A percentile compares a stretch with the other conserved stretches of the same genome.
phyloP scores from a whole-genome alignment of 768 basidiomycete genomes.

The Agrocybe praecox region DNA sequence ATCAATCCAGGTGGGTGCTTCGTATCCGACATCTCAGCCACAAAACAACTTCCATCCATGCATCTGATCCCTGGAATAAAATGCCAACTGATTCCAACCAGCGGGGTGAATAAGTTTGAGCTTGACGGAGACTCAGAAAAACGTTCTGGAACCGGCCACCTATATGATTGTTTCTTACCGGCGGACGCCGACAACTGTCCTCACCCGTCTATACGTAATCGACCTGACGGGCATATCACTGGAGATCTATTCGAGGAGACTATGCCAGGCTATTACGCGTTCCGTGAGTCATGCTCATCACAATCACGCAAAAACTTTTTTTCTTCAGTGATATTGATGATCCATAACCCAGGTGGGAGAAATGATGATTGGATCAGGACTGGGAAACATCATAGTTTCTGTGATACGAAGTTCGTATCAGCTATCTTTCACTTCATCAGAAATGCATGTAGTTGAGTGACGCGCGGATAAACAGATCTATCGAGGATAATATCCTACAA shows the following conservation, averaged over 20 bases:
- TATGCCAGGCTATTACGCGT: conserved; percentile 49
- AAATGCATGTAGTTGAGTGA: no score
- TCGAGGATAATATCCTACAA: conserved; percentile 31
- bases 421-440: background rate
- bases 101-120: conserved; percentile 16
- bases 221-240: conserved; percentile 69
- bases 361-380: conserved; percentile 79
- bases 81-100: conserved; percentile 24
- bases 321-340: no score
- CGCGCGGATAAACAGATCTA: conserved; percentile 18
- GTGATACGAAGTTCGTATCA: conserved; percentile 62
- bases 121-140: conserved; percentile 34
- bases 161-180: conserved; percentile 63
- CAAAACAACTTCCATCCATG: conserved; percentile 9
- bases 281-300: conserved; percentile 22
- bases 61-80: conserved; percentile 15
- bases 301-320: no score
- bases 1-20: background rate
- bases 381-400: conserved; percentile 59
- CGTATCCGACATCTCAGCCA: conserved; percentile 3
- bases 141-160: conserved; percentile 37
- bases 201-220: conserved; percentile 46
- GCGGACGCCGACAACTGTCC: conserved; percentile 63
- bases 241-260: conserved; percentile 67
- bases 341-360: conserved; percentile 42